Evolutionary conservation across 192 early-diverging fungal genomes (phyloP).

Genomic region (Podila minutissima): DNA sequence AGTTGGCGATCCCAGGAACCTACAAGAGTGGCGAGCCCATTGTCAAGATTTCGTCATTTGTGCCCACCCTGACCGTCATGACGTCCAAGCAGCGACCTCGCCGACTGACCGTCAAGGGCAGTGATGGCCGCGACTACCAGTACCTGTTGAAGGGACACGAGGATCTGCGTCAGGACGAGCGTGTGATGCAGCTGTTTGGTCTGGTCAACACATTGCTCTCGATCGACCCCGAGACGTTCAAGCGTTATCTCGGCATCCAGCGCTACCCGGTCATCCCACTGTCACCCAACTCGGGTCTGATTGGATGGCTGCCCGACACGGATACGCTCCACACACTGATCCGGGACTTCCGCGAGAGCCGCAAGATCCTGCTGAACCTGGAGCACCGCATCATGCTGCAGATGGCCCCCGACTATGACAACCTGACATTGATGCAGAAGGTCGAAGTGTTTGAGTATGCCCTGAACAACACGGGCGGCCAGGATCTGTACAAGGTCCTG

Average conservation of each 20-base stretch:
- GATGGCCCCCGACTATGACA: conserved; percentile 94
- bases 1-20: conserved; percentile 88
- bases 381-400: conserved; percentile 91
- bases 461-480: conserved; percentile 86
- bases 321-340: conserved; percentile 91
- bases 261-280: conserved; percentile 92
- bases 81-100: conserved; percentile 95
- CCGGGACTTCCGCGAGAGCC: conserved; percentile 83
- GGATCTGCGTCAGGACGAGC: conserved; percentile 98
- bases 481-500: conserved; percentile 91
- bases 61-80: conserved; percentile 83
- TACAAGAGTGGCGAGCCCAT: conserved; percentile 90
- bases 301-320: conserved; percentile 92
- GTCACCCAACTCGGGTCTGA: conserved; percentile 94
- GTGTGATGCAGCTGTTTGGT: conserved; percentile 98
- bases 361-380: conserved; percentile 86
- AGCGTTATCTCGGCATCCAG: conserved; percentile 90
- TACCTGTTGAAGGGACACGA: conserved; percentile 97
- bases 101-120: conserved; percentile 83
- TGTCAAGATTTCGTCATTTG: conserved; percentile 88
- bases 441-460: conserved; percentile 97
- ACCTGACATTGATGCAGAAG: conserved; percentile 86
- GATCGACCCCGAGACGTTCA: conserved; percentile 87
- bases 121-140: conserved; percentile 90
- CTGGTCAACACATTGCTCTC: conserved; percentile 92